A percentile compares a stretch with the other conserved stretches of the same genome.
Conservation (phyloP, 345 rosid genomes). For the Ricinus communis region DNA sequence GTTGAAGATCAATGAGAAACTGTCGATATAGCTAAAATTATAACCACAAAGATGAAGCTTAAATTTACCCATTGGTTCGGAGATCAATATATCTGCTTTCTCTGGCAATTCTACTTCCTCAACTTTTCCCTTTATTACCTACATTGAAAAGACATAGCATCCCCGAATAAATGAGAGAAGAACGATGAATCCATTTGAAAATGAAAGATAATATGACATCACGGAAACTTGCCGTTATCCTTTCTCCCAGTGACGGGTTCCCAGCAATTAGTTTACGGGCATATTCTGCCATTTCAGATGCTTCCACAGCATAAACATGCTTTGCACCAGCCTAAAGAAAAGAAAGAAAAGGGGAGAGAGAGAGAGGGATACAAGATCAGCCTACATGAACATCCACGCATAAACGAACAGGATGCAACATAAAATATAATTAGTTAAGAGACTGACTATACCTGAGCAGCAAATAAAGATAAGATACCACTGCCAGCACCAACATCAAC, state of each 20-base stretch:
- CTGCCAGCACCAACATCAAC: slow-evolving; percentile 99
- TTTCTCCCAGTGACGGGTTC: slow-evolving; percentile 70
- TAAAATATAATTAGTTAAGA: slow-evolving; percentile 3
- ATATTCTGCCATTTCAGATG: slow-evolving; percentile 98
- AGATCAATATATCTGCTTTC: slow-evolving; percentile 92
- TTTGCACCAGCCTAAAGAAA: slow-evolving; percentile 92
- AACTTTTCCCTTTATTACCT: slow-evolving; percentile 96
- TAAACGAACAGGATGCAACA: background rate
- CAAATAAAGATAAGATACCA: slow-evolving; percentile 94
- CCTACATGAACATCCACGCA: background rate
- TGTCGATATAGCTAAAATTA: background rate
- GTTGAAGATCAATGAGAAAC: background rate
- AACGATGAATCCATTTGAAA: background rate
- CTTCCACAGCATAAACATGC: slow-evolving; percentile 99
- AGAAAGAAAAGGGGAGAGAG: background rate
- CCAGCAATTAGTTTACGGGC: slow-evolving; percentile 93
- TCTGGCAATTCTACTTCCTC: slow-evolving; percentile 97
- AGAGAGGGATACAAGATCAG: slow-evolving; percentile 16
- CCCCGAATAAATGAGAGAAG: slow-evolving; percentile 11
- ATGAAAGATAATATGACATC: background rate
- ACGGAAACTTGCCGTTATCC: slow-evolving; percentile 69
- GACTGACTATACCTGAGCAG: slow-evolving; percentile 74
- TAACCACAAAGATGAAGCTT: slow-evolving; percentile 11
- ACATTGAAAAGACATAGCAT: slow-evolving; percentile 21
- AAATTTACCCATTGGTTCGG: slow-evolving; percentile 94